Conservation (phyloP, 192 early-diverging fungal genomes). For the Entophlyctis helioformis region DNA sequence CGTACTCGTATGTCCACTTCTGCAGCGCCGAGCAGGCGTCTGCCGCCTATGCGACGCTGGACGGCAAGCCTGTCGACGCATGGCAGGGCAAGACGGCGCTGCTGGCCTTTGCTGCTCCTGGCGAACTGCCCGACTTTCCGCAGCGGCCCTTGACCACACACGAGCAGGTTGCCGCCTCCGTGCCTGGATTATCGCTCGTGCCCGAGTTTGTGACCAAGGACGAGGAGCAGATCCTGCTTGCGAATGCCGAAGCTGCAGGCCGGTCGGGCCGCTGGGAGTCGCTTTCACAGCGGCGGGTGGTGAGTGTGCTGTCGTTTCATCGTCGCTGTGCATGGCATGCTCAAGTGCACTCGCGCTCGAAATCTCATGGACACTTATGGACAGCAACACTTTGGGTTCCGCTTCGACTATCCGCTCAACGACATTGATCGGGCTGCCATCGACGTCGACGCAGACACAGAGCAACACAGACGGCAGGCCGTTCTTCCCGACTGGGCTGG, state of each 20-base stretch:
- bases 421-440: conserved; percentile 4
- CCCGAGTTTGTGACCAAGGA: conserved; percentile 23
- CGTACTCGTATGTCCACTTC: conserved; percentile 32
- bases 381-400: too few relatives aligned
- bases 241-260: neutral
- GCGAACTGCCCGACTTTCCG: too few relatives aligned
- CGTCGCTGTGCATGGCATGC: too few relatives aligned
- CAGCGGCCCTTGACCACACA: too few relatives aligned
- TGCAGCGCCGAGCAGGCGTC: conserved; percentile 10
- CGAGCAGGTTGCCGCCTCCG: conserved; percentile 1
- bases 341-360: too few relatives aligned
- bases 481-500: conserved; percentile 9
- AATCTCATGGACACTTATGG: too few relatives aligned
- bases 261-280: too few relatives aligned
- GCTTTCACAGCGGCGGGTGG: too few relatives aligned
- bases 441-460: conserved; percentile 3
- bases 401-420: too few relatives aligned
- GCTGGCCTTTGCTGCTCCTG: conserved; percentile 15
- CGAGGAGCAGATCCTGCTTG: conserved; percentile 22
- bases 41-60: conserved; percentile 7
- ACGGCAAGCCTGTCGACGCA: conserved; percentile 11
- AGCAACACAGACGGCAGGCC: neutral
- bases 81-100: conserved; percentile 18
- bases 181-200: conserved; percentile 17
- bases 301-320: too few relatives aligned